phyloP scores from a whole-genome alignment of 2,329 filamentous ascomycete genomes.

The Cryphonectria parasitica region DNA sequence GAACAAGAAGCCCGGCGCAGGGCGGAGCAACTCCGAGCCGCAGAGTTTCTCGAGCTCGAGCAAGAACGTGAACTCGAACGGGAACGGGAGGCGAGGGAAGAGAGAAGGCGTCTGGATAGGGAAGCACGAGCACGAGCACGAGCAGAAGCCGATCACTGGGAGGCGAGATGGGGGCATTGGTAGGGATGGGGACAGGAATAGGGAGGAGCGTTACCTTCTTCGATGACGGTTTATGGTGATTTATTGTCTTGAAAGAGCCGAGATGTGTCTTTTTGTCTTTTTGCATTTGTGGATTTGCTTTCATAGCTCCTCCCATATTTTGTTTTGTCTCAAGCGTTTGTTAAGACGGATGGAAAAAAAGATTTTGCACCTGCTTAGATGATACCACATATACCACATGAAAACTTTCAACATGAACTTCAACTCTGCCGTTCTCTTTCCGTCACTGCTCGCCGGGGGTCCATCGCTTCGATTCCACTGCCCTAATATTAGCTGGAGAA shows the following conservation, averaged over 20 bases:
- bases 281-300: neutral
- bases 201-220: neutral
- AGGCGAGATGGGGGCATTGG: neutral
- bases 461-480: neutral
- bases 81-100: neutral
- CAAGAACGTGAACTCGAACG: neutral
- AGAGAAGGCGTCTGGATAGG: neutral
- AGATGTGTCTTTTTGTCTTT: neutral
- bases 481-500: neutral
- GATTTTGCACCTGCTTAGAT: neutral
- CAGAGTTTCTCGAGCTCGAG: neutral
- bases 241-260: neutral
- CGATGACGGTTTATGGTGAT: neutral
- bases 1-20: neutral
- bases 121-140: neutral
- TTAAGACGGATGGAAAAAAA: neutral
- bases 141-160: neutral
- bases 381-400: neutral
- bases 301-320: neutral
- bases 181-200: neutral
- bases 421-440: neutral
- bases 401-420: neutral
- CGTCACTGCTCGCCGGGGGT: neutral
- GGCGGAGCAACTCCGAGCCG: neutral
- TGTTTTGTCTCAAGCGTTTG: neutral